phyloP scores from a whole-genome alignment of 2,329 filamentous ascomycete species.

The Tolypocladium paradoxum region DNA sequence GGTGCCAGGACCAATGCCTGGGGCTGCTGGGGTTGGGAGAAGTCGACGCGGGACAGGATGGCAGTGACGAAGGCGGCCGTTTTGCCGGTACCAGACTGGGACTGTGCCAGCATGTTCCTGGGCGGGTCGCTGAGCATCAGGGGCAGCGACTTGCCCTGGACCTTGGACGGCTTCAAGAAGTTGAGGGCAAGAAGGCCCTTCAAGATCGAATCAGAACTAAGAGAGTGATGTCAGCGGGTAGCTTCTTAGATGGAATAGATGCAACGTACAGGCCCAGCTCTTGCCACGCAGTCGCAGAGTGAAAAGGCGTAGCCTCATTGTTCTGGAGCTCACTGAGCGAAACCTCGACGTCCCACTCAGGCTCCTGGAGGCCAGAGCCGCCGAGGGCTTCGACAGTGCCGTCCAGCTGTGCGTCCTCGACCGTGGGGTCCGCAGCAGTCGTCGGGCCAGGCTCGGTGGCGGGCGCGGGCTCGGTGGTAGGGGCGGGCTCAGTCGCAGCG shows the following conservation, averaged over 20 bases:
- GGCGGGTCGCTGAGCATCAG: conserved; percentile 81
- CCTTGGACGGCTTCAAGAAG: conserved; percentile 94
- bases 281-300: conserved; percentile 73
- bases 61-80: conserved; percentile 94
- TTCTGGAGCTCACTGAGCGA: conserved; percentile 83
- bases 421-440: conserved; percentile 5
- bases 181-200: conserved; percentile 71
- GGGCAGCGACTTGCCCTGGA: conserved; percentile 89
- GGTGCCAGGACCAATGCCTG: conserved; percentile 87
- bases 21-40: conserved; percentile 54
- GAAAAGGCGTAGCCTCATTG: conserved; percentile 78
- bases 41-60: conserved; percentile 76
- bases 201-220: conserved; percentile 46
- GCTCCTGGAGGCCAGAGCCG: conserved; percentile 53
- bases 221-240: conserved; percentile 1
- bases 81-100: conserved; percentile 98
- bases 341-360: conserved; percentile 81
- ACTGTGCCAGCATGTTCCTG: conserved; percentile 91
- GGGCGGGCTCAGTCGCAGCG: conserved; percentile 6
- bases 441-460: conserved; percentile 9
- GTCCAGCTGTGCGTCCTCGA: conserved; percentile 24
- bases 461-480: conserved; percentile 8
- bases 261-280: conserved; percentile 64
- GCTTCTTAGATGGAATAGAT: too few species aligned
- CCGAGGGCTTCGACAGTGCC: conserved; percentile 23